These are phyloP conservation scores for Quercus wislizeni DNA, from an alignment of 306 rosid species.

Conservation along the genomic window DNA sequence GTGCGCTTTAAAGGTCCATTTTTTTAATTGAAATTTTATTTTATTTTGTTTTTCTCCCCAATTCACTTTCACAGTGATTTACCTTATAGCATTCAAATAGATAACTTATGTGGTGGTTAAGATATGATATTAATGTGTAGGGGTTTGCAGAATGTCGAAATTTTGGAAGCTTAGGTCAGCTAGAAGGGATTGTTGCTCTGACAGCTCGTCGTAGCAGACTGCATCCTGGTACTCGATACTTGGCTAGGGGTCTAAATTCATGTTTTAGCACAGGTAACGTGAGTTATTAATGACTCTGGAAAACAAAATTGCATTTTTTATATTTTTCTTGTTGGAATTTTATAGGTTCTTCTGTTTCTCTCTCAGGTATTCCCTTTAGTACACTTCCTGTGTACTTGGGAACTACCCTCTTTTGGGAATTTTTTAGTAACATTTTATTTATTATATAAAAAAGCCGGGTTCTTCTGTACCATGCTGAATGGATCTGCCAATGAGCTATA, in stretches of 20 bases:
- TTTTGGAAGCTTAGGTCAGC: conserved; percentile 92
- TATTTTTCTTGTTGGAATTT: neutral
- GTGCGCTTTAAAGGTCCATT: neutral
- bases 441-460: neutral
- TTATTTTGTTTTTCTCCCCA: neutral
- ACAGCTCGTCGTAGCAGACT: conserved; percentile 95
- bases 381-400: neutral
- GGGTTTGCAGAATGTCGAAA: conserved; percentile 96
- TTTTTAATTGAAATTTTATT: neutral
- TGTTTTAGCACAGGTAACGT: conserved; percentile 89
- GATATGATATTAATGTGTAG: conserved; percentile 66
- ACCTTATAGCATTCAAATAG: conserved; percentile 1
- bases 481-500: neutral
- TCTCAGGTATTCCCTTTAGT: neutral
- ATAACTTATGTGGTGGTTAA: conserved; percentile 13
- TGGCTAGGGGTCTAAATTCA: conserved; percentile 97
- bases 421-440: neutral
- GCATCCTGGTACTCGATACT: conserved; percentile 98
- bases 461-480: neutral
- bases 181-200: conserved; percentile 82
- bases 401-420: neutral
- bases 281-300: conserved; percentile 13
- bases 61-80: neutral
- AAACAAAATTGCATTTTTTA: neutral
- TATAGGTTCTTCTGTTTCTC: neutral